Percentiles rank a stretch among this genome's conserved stretches.
Evolutionary conservation across 768 basidiomycete genomes (phyloP).

Genomic region (Chlorophyllum brunneum): DNA sequence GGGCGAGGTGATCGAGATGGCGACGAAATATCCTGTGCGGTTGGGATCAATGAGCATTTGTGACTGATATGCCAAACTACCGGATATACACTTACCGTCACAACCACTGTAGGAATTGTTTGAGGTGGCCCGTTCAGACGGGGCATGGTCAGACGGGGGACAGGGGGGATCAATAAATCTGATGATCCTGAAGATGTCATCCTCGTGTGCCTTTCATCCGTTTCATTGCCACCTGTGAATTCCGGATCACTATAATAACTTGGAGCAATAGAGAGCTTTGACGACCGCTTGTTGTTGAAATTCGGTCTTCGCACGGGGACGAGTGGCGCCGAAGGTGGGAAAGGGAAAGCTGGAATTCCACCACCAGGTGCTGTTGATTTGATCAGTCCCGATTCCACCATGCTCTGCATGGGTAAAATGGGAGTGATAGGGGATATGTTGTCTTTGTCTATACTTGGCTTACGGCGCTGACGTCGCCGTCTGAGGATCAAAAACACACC

Average conservation of each 20-base stretch:
- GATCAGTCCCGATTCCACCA: slow-evolving; percentile 25
- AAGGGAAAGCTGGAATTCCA: slow-evolving; percentile 23
- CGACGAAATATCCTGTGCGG: slow-evolving; percentile 1
- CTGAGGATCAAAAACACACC: slow-evolving; percentile 22
- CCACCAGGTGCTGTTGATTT: slow-evolving; percentile 7
- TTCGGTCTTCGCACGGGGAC: slow-evolving; percentile 10
- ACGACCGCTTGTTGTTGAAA: slow-evolving; percentile 10
- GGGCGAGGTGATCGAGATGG: neutral
- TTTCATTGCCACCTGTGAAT: slow-evolving; percentile 17
- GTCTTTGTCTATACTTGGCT: slow-evolving; percentile 19
- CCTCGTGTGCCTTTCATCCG: slow-evolving; percentile 18
- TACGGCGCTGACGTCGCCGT: slow-evolving; percentile 21
- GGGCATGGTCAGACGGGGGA: slow-evolving; percentile 17
- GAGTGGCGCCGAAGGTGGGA: slow-evolving; percentile 18
- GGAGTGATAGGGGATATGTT: slow-evolving; percentile 27
- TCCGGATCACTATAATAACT: slow-evolving; percentile 33
- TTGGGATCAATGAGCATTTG: neutral
- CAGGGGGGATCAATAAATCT: slow-evolving; percentile 23
- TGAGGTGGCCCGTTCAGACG: slow-evolving; percentile 6
- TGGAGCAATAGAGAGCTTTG: slow-evolving; percentile 32
- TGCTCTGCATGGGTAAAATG: slow-evolving; percentile 30
- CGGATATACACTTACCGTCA: slow-evolving; percentile 5
- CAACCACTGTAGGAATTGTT: neutral
- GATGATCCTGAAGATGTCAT: slow-evolving; percentile 21
- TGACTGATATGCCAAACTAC: neutral